Percentiles rank a stretch among this genome's conserved stretches.
These are phyloP conservation scores for Botrytis deweyae DNA, from an alignment of 2,329 filamentous ascomycete genomes.

Conservation along the genomic window DNA sequence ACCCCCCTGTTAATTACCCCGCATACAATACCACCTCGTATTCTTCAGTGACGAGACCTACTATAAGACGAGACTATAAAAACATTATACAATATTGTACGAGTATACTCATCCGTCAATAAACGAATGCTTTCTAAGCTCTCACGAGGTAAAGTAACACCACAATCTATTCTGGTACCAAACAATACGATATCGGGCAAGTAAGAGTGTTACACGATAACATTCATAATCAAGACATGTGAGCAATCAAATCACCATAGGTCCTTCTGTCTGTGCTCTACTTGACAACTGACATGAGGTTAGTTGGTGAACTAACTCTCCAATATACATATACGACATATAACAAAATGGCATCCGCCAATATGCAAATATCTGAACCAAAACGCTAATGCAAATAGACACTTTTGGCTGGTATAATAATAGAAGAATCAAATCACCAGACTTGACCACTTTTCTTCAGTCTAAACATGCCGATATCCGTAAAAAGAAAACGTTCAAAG, in stretches of 20 bases:
- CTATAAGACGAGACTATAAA: not conserved
- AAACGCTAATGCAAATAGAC: not conserved
- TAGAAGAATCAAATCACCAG: not conserved
- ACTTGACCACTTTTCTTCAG: not conserved
- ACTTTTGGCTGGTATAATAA: not conserved
- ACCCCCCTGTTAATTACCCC: not conserved
- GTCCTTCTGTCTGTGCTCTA: not conserved
- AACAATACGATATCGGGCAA: not conserved
- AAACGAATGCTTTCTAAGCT: not conserved
- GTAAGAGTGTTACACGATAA: not conserved
- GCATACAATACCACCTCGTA: slow-evolving; percentile 9
- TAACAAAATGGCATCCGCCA: not conserved
- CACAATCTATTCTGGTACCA: not conserved
- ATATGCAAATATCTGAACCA: not conserved
- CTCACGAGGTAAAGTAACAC: not conserved
- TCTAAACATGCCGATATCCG: not conserved
- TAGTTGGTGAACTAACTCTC: not conserved
- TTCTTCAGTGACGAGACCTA: not conserved
- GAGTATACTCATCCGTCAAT: not conserved
- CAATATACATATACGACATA: not conserved
- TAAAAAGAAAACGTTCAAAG: not conserved
- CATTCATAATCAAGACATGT: not conserved
- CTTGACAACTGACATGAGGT: not conserved
- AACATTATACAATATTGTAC: not conserved
- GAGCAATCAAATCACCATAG: not conserved